Percentiles rank a stretch among this genome's conserved stretches.
Evolutionary conservation across 352 stramenopile genomes (phyloP).

Genomic region (Globisporangium barbulae): DNA sequence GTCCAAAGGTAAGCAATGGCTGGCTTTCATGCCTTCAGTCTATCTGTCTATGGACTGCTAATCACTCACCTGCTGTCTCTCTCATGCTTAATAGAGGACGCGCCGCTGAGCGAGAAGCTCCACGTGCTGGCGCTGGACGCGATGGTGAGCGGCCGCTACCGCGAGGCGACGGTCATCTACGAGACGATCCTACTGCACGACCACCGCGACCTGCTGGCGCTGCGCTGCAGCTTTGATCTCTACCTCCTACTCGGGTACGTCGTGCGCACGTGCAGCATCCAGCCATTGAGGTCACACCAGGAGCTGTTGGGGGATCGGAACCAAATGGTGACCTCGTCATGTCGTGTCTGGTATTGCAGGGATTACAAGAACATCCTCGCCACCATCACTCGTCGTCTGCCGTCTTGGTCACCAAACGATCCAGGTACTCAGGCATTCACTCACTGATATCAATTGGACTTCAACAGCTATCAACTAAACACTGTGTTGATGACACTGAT

Average conservation of each 20-base stretch:
- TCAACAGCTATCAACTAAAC: neutral
- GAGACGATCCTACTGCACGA: constrained; percentile 77
- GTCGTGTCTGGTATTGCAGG: constrained; percentile 23
- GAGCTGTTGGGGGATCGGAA: neutral
- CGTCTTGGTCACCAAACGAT: constrained; percentile 75
- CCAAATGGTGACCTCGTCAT: neutral
- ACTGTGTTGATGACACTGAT: neutral
- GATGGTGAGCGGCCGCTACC: constrained; percentile 61
- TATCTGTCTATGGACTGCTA: neutral
- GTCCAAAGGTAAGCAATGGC: constrained; percentile 23
- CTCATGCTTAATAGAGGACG: constrained; percentile 11
- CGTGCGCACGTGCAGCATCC: neutral
- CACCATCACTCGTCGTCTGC: constrained; percentile 65
- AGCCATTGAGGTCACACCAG: neutral
- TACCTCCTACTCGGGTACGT: constrained; percentile 75
- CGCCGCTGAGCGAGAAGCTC: constrained; percentile 52
- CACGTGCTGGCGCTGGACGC: constrained; percentile 71
- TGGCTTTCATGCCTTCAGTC: neutral
- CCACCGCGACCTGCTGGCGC: constrained; percentile 60
- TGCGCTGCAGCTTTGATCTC: constrained; percentile 77
- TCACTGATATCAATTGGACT: neutral
- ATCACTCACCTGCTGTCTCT: no score
- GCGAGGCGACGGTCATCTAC: constrained; percentile 68
- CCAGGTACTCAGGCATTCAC: constrained; percentile 19
- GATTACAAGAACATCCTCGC: constrained; percentile 78